Percentiles rank a stretch among this genome's conserved stretches.
Conservation (phyloP, 2,329 filamentous ascomycete species). For the Fusarium chaquense region DNA sequence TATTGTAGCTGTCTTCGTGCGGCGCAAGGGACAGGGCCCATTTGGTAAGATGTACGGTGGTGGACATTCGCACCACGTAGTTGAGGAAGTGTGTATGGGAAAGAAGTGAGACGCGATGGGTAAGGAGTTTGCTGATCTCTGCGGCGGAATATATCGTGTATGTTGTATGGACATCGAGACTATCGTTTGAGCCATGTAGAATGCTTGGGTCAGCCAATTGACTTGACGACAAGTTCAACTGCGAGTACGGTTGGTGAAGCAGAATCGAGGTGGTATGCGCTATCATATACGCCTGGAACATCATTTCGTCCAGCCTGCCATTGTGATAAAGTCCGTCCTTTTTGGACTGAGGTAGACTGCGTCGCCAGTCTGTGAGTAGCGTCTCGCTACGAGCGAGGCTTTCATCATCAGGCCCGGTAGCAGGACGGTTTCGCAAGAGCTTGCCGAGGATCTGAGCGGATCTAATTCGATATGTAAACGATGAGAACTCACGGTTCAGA, state of each 20-base stretch:
- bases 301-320: conserved; percentile 84
- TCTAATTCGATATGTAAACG: conserved; percentile 86
- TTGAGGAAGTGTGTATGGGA: conserved; percentile 88
- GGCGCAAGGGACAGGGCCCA: conserved; percentile 75
- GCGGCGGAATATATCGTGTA: conserved; percentile 85
- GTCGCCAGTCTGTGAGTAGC: conserved; percentile 77
- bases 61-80: conserved; percentile 81
- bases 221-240: conserved; percentile 73
- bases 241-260: conserved; percentile 82
- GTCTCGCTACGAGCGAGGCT: conserved; percentile 65
- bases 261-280: conserved; percentile 74
- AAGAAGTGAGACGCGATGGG: conserved; percentile 77
- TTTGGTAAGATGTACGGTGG: conserved; percentile 83
- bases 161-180: conserved; percentile 76
- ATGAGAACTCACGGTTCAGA: conserved; percentile 79
- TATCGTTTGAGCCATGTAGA: conserved; percentile 64
- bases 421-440: conserved; percentile 71
- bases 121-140: conserved; percentile 79
- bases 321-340: conserved; percentile 75
- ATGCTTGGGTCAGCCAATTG: conserved; percentile 74
- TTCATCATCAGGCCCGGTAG: conserved; percentile 65
- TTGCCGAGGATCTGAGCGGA: conserved; percentile 82
- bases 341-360: conserved; percentile 81
- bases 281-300: conserved; percentile 93
- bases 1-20: conserved; percentile 66